These are phyloP conservation scores for Coniochaeta hoffmannii DNA, from an alignment of 2,329 filamentous ascomycete species.

Conservation along the genomic window DNA sequence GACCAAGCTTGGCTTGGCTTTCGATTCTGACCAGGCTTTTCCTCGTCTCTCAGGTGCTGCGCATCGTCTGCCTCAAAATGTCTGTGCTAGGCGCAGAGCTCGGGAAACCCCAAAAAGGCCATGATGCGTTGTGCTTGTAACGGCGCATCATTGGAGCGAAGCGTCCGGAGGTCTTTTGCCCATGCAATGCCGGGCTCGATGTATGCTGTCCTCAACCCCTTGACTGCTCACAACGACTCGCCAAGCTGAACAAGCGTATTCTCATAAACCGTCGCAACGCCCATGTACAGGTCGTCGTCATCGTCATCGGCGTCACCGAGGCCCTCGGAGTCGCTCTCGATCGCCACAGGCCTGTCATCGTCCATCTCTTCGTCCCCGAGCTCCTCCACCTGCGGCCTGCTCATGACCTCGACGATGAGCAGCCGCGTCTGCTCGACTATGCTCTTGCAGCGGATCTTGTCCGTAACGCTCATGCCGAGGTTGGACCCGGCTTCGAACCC, in stretches of 20 bases:
- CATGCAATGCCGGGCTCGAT: no score
- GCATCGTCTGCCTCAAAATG: no score
- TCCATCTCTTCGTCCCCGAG: conserved; percentile 20
- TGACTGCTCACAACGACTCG: conserved; percentile 44
- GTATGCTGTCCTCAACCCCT: no score
- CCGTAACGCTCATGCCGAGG: conserved; percentile 66
- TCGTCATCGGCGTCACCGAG: conserved; percentile 20
- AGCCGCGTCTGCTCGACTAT: conserved; percentile 71
- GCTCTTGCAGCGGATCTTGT: conserved; percentile 82
- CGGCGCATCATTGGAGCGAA: no score
- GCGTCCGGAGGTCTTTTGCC: no score
- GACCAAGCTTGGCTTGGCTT: not conserved
- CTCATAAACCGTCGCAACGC: conserved; percentile 71
- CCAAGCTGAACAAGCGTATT: conserved; percentile 69
- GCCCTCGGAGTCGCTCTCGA: conserved; percentile 26
- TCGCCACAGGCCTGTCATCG: conserved; percentile 4
- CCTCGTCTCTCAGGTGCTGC: no score
- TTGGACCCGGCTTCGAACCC: conserved; percentile 58
- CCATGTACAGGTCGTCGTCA: conserved; percentile 49
- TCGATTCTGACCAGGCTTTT: no score
- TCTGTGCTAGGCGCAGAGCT: no score
- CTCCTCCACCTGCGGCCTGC: conserved; percentile 30
- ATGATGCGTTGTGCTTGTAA: no score
- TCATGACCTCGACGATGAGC: conserved; percentile 61
- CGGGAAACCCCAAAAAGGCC: no score